These are phyloP conservation scores for Nicotiana otophora DNA, from an alignment of 257 asterid genomes.

Conservation along the genomic window DNA sequence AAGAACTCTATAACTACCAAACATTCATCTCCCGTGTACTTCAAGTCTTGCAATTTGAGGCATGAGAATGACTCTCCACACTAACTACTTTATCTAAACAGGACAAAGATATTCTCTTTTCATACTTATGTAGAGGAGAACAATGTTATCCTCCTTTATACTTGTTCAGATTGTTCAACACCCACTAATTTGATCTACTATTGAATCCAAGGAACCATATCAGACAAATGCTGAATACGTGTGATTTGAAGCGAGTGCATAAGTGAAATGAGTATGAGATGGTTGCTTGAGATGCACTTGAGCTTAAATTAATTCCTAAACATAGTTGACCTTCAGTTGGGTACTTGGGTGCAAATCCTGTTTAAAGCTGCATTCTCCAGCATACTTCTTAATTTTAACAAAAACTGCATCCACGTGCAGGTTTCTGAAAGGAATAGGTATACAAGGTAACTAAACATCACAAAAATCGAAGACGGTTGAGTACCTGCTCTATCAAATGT, in stretches of 20 bases:
- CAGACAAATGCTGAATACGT: background rate
- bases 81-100: background rate
- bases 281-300: background rate
- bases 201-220: background rate
- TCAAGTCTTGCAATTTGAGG: background rate
- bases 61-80: background rate
- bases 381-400: background rate
- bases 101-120: background rate
- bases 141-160: background rate
- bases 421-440: background rate
- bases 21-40: background rate
- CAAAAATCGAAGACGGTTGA: slow-evolving; percentile 5
- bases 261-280: background rate
- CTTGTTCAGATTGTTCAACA: background rate
- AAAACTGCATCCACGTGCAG: background rate
- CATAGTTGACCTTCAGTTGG: background rate
- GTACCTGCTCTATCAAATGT: slow-evolving; percentile 87
- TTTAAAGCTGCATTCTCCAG: background rate
- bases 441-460: background rate
- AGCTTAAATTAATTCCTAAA: background rate
- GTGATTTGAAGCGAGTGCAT: background rate
- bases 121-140: background rate
- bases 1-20: background rate
- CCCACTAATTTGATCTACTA: background rate
- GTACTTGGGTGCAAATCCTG: background rate